Evolutionary conservation across 768 basidiomycete genomes (phyloP), one percentile per base, ranked within the genome.

Genomic region (Aureoboletus auriporus): DNA sequence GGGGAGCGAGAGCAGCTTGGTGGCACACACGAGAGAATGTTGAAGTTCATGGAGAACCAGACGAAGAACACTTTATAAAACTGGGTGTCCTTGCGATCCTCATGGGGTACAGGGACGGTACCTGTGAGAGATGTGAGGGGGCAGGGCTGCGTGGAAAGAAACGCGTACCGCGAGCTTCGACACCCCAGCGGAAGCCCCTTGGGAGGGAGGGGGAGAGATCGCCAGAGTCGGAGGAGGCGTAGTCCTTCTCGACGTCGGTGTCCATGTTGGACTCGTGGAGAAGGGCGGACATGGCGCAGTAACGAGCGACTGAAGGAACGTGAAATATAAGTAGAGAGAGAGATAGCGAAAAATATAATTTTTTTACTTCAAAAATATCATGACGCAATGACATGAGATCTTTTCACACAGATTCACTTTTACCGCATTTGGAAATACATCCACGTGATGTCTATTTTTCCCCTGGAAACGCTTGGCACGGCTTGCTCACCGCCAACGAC

Each of bases 31-130:
- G 73, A 74, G 14, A 84, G 68, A 26, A 86, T 76, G 55, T 85
- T 85, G 63, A 84, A 75, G 59, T 84, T 85, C 46, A 78, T 74
- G 8, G 84, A 80, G 57, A 86, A 82, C 85, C 84, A 86, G 5
- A 86, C 71, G 57, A 83, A 82, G 69, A 86, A 86, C 56, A 84
- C 65, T 51, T 86, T 82, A 56, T 77, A 78, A 43, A 79, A 74
- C 39, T 77, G 75, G n/a, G 69, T 75, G 56, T 86, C 84, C 8
- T 58, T 72, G 39, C 83, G 75, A 37, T 77, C 68, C 26, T 75
- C 75, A 2, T 63, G 54, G 1, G 75, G 61, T 2, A 79, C 75
- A 4, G 84, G 84, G 16, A 74, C 62, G 20, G 79, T 83, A 0
- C 83, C 82, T 67, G 16, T 9, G 42, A 29, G 3, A n/a, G 3